Evolutionary conservation across 306 rosid species (phyloP).

Genomic region (Pachyrhizus erosus): DNA sequence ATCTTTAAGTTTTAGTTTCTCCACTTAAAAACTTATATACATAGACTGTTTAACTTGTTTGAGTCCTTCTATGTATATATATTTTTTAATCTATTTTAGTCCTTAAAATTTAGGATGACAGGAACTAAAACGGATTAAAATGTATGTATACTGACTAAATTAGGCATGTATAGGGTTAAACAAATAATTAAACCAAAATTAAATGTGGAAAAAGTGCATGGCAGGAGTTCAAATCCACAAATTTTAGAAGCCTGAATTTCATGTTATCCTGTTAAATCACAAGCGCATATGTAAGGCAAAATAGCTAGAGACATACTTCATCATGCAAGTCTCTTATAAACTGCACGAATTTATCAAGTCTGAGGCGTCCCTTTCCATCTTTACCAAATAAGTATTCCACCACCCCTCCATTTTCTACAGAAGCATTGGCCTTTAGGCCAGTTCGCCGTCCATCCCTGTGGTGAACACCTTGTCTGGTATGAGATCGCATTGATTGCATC

Average conservation of each 20-base stretch:
- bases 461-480: slow-evolving; percentile 65
- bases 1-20: background rate
- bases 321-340: slow-evolving; percentile 65
- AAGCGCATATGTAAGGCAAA: background rate
- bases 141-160: background rate
- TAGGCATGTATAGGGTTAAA: no score
- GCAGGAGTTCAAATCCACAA: background rate
- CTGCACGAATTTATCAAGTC: slow-evolving; percentile 60
- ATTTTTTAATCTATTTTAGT: background rate
- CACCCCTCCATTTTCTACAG: slow-evolving; percentile 75
- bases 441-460: slow-evolving; percentile 49
- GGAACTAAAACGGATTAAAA: no score
- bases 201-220: background rate
- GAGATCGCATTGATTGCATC: slow-evolving; percentile 79
- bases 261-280: background rate
- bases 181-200: background rate
- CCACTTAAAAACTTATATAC: background rate
- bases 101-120: no score
- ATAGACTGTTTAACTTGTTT: background rate
- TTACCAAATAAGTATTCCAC: slow-evolving; percentile 77
- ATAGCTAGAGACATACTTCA: slow-evolving; percentile 56
- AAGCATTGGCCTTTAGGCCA: slow-evolving; percentile 53
- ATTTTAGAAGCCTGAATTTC: background rate
- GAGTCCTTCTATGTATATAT: background rate
- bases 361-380: slow-evolving; percentile 66